Percentiles rank a stretch among this genome's conserved stretches.
Conservation (phyloP, 805 yeast genomes). For the Cyberlindnera euphorbiiphila region DNA sequence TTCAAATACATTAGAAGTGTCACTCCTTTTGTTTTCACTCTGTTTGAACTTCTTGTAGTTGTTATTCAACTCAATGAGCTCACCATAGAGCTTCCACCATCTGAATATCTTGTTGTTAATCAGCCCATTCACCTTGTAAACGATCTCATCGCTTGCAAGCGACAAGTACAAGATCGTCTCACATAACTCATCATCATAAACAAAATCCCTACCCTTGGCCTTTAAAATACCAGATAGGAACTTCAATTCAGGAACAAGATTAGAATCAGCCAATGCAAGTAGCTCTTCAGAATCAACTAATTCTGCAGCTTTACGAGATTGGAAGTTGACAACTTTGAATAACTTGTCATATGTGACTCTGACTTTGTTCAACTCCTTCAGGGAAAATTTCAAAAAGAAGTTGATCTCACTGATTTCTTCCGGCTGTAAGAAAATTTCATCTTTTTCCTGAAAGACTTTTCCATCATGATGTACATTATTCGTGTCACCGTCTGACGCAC, state of each 20-base stretch:
- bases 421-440: constrained; percentile 25
- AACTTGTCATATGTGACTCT: constrained; percentile 31
- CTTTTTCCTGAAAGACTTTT: constrained; percentile 9
- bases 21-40: constrained; percentile 16
- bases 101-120: constrained; percentile 32
- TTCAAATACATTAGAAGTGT: constrained; percentile 4
- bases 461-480: no score
- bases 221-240: constrained; percentile 13
- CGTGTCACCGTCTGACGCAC: no score
- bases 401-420: constrained; percentile 44
- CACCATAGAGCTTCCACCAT: constrained; percentile 46
- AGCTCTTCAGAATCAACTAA: constrained; percentile 17
- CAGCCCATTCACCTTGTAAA: constrained; percentile 30
- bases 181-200: constrained; percentile 18
- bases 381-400: constrained; percentile 44
- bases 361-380: constrained; percentile 38
- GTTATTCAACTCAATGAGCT: constrained; percentile 34
- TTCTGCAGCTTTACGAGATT: constrained; percentile 21
- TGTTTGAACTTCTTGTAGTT: constrained; percentile 29
- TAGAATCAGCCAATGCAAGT: constrained; percentile 4
- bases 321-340: constrained; percentile 34
- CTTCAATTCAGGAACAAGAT: constrained; percentile 18
- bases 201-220: constrained; percentile 23
- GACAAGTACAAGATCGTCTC: constrained; percentile 20
- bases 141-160: constrained; percentile 26